These are phyloP conservation scores for Mycena venus DNA, from an alignment of 768 basidiomycete genomes.

Conservation along the genomic window DNA sequence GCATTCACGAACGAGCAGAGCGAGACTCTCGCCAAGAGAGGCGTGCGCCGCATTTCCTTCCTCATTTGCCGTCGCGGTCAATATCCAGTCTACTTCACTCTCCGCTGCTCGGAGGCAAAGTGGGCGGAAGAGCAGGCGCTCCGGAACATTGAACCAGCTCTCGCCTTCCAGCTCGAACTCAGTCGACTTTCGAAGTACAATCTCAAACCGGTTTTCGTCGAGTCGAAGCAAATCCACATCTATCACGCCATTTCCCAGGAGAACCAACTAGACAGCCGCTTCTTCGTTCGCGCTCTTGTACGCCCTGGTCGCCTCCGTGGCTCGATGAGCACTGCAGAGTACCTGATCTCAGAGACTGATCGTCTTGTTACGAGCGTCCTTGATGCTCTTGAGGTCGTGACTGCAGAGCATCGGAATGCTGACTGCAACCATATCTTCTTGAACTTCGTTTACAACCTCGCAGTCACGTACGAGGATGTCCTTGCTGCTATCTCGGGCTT, in stretches of 20 bases:
- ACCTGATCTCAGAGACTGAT: slow-evolving; percentile 98
- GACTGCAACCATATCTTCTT: slow-evolving; percentile 99
- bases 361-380: slow-evolving; percentile 94
- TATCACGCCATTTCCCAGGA: slow-evolving; percentile 96
- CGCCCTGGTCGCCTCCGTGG: slow-evolving; percentile 95
- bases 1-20: slow-evolving; percentile 79
- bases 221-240: slow-evolving; percentile 98
- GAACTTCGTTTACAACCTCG: slow-evolving; percentile 98
- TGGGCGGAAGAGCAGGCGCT: slow-evolving; percentile 98
- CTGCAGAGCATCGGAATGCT: slow-evolving; percentile 89
- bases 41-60: slow-evolving; percentile 93
- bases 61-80: slow-evolving; percentile 91
- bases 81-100: slow-evolving; percentile 95
- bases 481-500: slow-evolving; percentile 98
- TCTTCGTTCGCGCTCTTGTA: slow-evolving; percentile 97
- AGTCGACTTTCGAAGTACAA: slow-evolving; percentile 97
- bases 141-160: slow-evolving; percentile 97
- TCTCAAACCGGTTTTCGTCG: slow-evolving; percentile 94
- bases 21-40: slow-evolving; percentile 74
- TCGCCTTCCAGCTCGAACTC: slow-evolving; percentile 98
- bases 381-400: slow-evolving; percentile 95
- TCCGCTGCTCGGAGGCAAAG: slow-evolving; percentile 76
- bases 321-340: slow-evolving; percentile 95
- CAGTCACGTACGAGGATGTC: slow-evolving; percentile 96
- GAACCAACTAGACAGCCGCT: slow-evolving; percentile 97